A percentile compares a stretch with the other conserved stretches of the same genome.
phyloP scores from a whole-genome alignment of 1,139 yeast genomes.

The Arxiozyma heterogenica region DNA sequence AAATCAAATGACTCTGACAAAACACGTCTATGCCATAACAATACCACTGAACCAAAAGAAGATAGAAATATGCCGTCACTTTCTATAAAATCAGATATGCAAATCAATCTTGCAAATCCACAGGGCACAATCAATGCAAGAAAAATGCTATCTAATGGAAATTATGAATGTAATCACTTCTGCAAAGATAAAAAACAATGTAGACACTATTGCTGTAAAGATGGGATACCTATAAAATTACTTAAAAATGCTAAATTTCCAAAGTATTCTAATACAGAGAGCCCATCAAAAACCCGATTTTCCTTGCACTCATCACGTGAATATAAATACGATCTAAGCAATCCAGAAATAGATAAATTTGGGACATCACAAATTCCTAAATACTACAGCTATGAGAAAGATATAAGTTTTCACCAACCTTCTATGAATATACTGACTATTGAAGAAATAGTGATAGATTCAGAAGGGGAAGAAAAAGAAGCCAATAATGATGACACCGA shows the following conservation, averaged over 20 bases:
- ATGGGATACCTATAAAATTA: slow-evolving; percentile 31
- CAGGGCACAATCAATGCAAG: slow-evolving; percentile 1
- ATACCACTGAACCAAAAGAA: neutral
- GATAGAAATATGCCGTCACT: neutral
- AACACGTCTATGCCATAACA: neutral
- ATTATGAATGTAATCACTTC: slow-evolving; percentile 34
- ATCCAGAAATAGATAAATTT: neutral
- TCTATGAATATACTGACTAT: neutral
- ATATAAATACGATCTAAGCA: neutral
- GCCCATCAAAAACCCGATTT: neutral
- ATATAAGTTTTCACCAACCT: neutral
- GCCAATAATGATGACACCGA: neutral
- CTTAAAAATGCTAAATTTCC: neutral
- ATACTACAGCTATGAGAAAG: neutral
- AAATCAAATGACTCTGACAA: neutral
- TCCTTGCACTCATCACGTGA: neutral
- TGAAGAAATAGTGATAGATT: neutral
- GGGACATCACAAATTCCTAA: neutral
- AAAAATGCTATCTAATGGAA: slow-evolving; percentile 25
- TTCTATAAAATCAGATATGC: neutral
- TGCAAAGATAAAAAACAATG: slow-evolving; percentile 33
- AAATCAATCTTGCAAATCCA: neutral
- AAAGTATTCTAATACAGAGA: neutral
- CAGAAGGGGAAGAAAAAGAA: neutral
- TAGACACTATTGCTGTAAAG: slow-evolving; percentile 39